A percentile compares a stretch with the other conserved stretches of the same genome.
phyloP scores from a whole-genome alignment of 1,284 basidiomycete genomes.

The Boletus sp. region DNA sequence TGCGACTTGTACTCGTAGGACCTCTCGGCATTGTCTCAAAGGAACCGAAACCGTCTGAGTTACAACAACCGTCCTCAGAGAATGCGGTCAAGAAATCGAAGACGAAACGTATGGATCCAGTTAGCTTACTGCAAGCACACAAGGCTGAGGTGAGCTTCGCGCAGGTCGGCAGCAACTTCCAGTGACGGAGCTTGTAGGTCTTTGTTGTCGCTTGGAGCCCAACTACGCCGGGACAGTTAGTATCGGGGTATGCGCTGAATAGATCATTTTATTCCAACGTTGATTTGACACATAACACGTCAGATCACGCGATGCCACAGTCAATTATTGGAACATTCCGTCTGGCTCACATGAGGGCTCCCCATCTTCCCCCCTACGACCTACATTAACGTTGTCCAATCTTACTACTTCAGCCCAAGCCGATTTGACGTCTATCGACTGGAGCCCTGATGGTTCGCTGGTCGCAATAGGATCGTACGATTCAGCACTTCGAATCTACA shows the following conservation, averaged over 20 bases:
- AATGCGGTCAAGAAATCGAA: conserved; percentile 35
- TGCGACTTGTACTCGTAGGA: conserved; percentile 7
- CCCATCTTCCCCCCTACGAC: conserved; percentile 21
- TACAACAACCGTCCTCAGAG: conserved; percentile 20
- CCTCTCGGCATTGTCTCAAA: conserved; percentile 19
- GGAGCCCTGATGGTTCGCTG: conserved; percentile 68
- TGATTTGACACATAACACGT: conserved; percentile 8
- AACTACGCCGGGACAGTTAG: conserved; percentile 53
- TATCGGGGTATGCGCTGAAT: conserved; percentile 58
- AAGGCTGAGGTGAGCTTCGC: conserved; percentile 51
- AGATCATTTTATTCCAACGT: background rate
- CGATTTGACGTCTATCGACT: conserved; percentile 70
- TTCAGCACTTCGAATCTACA: conserved; percentile 61
- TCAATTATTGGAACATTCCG: conserved; percentile 73
- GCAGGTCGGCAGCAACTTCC: background rate
- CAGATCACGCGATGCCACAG: conserved; percentile 73
- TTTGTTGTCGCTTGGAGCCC: conserved; percentile 83
- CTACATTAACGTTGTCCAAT: conserved; percentile 49
- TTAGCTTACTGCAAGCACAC: conserved; percentile 55
- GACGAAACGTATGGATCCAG: conserved; percentile 38
- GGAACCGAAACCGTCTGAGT: conserved; percentile 24
- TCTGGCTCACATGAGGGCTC: conserved; percentile 35
- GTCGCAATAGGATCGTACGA: conserved; percentile 76
- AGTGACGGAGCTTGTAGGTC: conserved; percentile 45
- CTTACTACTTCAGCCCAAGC: conserved; percentile 44